A percentile compares a stretch with the other conserved stretches of the same genome.
Evolutionary conservation across 1,139 yeast species (phyloP).

Genomic region (Kodamaea sp.): DNA sequence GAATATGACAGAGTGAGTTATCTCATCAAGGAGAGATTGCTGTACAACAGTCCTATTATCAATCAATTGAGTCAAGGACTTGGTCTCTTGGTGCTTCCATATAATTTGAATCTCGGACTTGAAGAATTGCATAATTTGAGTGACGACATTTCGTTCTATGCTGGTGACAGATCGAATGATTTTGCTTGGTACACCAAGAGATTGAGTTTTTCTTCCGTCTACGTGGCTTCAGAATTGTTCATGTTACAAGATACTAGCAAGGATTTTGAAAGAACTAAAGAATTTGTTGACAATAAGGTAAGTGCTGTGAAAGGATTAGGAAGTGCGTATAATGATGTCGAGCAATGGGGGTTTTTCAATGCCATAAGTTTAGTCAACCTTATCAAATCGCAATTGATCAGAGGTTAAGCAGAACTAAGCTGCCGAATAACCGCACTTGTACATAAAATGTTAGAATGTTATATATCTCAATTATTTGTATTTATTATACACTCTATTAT

Average conservation of each 20-base stretch:
- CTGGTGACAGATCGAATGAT: conserved; percentile 83
- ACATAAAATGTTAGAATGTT: too few species aligned
- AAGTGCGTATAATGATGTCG: conserved; percentile 57
- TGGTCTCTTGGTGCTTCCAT: conserved; percentile 56
- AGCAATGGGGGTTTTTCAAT: conserved; percentile 77
- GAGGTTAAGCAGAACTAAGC: conserved; percentile 61
- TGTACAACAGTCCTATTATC: conserved; percentile 59
- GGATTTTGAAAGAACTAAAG: conserved; percentile 55
- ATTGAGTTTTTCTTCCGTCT: conserved; percentile 64
- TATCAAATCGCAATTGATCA: conserved; percentile 64
- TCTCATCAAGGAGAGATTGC: conserved; percentile 61
- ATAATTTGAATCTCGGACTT: conserved; percentile 49
- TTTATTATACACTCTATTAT: too few species aligned
- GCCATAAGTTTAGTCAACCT: conserved; percentile 67
- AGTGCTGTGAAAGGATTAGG: conserved; percentile 57
- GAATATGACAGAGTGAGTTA: conserved; percentile 63
- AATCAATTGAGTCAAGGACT: conserved; percentile 49
- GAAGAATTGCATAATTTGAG: conserved; percentile 72
- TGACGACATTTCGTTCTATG: conserved; percentile 79
- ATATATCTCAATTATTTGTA: too few species aligned
- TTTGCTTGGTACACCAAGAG: conserved; percentile 94
- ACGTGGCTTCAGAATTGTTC: conserved; percentile 73
- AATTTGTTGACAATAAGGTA: conserved; percentile 65
- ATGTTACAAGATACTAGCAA: conserved; percentile 76
- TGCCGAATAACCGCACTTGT: too few species aligned